These are phyloP conservation scores for Vinca minor DNA, from an alignment of 257 asterid genomes.

Conservation along the genomic window DNA sequence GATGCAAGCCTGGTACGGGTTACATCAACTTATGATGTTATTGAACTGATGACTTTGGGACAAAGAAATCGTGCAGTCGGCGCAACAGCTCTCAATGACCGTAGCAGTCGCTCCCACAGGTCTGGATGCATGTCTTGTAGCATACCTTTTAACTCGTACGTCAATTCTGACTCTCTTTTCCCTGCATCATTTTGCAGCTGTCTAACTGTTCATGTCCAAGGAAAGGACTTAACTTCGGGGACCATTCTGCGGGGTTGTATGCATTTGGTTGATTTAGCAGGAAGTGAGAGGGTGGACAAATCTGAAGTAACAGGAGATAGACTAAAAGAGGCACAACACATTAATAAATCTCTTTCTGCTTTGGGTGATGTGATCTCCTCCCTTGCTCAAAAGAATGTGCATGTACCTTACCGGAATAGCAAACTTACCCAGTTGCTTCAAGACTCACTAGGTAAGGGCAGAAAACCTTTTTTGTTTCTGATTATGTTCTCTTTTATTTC, in stretches of 20 bases:
- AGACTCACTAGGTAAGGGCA: constrained; percentile 88
- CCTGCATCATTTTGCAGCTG: constrained; percentile 43
- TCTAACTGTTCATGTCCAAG: constrained; percentile 91
- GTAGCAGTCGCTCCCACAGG: constrained; percentile 99
- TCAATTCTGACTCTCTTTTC: constrained; percentile 9
- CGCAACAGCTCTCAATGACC: constrained; percentile 97
- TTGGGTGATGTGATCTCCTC: constrained; percentile 93
- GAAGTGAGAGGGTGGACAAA: constrained; percentile 98
- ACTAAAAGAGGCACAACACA: constrained; percentile 93
- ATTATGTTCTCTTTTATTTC: constrained; percentile 8
- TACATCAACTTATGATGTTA: constrained; percentile 52
- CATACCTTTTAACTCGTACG: constrained; percentile 2
- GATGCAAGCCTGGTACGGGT: constrained; percentile 46
- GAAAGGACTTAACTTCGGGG: constrained; percentile 79
- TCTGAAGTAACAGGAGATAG: constrained; percentile 97
- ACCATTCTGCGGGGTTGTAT: constrained; percentile 76
- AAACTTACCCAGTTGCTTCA: constrained; percentile 96
- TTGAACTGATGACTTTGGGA: constrained; percentile 80
- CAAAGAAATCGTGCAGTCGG: constrained; percentile 84
- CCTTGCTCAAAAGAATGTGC: constrained; percentile 81
- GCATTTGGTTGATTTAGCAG: constrained; percentile 99
- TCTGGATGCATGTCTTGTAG: constrained; percentile 10
- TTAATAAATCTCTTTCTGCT: constrained; percentile 88
- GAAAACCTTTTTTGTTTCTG: neutral
- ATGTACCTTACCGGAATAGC: constrained; percentile 91